A percentile compares a stretch with the other conserved stretches of the same genome.
Evolutionary conservation across 2,329 filamentous ascomycete genomes (phyloP).

Genomic region (Calonectria ilicicola): DNA sequence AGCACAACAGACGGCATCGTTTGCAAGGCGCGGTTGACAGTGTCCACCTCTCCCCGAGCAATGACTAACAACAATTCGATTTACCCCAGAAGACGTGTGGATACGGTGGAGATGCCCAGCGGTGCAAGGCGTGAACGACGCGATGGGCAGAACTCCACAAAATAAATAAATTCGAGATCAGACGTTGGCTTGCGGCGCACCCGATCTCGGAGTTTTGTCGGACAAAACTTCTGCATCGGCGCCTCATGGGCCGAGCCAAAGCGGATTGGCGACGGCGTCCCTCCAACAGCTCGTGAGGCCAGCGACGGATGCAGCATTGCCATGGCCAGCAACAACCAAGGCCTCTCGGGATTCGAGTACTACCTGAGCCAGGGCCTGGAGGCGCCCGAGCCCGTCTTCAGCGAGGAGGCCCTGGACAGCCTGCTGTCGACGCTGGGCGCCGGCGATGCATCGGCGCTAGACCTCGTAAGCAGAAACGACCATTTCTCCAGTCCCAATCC

Average conservation of each 20-base stretch:
- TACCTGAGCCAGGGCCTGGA: background rate
- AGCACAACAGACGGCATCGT: background rate
- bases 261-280: background rate
- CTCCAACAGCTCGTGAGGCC: background rate
- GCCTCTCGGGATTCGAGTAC: background rate
- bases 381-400: background rate
- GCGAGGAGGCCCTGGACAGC: conserved; percentile 4
- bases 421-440: conserved; percentile 9
- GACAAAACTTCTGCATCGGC: conserved; percentile 7
- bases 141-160: conserved; percentile 1
- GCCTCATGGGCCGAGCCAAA: background rate
- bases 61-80: conserved; percentile 14
- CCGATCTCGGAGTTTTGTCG: conserved; percentile 23
- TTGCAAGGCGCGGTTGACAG: conserved; percentile 15
- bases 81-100: conserved; percentile 5
- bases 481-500: too few species aligned
- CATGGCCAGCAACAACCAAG: conserved; percentile 9
- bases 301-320: background rate
- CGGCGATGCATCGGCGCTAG: conserved; percentile 2
- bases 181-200: background rate
- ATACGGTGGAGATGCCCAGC: conserved; percentile 7
- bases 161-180: conserved; percentile 1
- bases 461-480: background rate
- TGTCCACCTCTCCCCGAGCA: background rate
- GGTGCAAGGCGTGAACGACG: conserved; percentile 15